Evolutionary conservation across 306 rosid species (phyloP), one percentile per base, ranked within the genome.

Genomic region (Prunus dulcis): DNA sequence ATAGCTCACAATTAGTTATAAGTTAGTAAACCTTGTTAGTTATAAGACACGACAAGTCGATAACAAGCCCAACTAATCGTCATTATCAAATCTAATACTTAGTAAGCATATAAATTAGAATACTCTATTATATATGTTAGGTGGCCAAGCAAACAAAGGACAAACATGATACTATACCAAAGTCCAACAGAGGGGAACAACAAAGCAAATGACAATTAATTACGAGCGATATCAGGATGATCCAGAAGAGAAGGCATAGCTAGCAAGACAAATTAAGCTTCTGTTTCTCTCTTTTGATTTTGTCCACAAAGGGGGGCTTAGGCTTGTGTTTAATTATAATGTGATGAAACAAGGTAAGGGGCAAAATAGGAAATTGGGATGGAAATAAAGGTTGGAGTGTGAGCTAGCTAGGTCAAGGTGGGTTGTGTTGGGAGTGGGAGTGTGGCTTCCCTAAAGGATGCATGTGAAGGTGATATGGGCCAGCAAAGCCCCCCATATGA

Each of bases 401-500:
- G 70, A 68, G 83, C 18, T 52, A 23, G 53, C 28, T 20, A 28
- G 75, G 41, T 23, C 41, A 34, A 34, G 41, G 41, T 34, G 41
- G 77, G 85, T 55, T 63, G 78, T 61, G 65, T 6, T 67, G 75
- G 80, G 58, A 57, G 34, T 65, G 75, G 78, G 87, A 86, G 82
- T 70, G 85, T 83, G 88, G 91, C 78, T 84, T 82, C 90, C 84
- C 60, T 20, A 82, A 79, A 88, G 88, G 90, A 87, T 51, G 92
- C 97, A 91, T 87, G 98, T 91, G 98, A 80, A 84, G 88, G 74
- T 71, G 90, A 85, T 69, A 85, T 82, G 88, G 91, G 89, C 92
- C 96, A 86, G 89, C 90, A 82, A 86, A 81, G 88, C 75, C 79
- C 78, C 76, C 77, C 72, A 78, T 86, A 79, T 80, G 74, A 77